Percentiles rank a stretch among this genome's conserved stretches.
phyloP scores from a whole-genome alignment of 176 grass and related monocot species.

The Sorghum bicolor region DNA sequence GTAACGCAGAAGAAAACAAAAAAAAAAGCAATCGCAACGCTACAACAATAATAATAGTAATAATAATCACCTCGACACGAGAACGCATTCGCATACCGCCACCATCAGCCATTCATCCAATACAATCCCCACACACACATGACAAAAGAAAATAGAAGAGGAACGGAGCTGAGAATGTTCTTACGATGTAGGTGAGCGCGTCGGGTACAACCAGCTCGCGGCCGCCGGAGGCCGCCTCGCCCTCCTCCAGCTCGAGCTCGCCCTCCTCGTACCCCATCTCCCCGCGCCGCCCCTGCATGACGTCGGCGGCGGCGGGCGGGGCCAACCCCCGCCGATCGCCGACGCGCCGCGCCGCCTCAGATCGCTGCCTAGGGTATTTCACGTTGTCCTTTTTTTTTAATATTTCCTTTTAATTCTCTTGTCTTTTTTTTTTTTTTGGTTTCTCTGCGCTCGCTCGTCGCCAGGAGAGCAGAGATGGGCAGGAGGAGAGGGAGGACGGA shows the following conservation, averaged over 20 bases:
- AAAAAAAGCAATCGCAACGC: not conserved
- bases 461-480: no score
- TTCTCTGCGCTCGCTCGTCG: no score
- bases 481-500: no score
- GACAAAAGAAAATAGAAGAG: not conserved
- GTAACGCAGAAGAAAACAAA: not conserved
- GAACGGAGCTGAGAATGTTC: not conserved
- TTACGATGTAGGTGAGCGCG: constrained; percentile 59
- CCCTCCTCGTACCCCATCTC: constrained; percentile 32
- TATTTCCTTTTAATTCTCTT: not conserved
- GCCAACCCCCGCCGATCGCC: constrained; percentile 14
- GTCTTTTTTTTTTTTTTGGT: not conserved
- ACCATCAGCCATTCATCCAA: constrained; percentile 2
- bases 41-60: not conserved
- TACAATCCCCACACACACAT: not conserved
- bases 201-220: constrained; percentile 36
- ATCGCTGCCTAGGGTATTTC: constrained; percentile 38
- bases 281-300: not conserved
- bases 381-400: not conserved
- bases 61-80: not conserved
- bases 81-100: not conserved
- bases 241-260: constrained; percentile 56
- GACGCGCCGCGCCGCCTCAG: constrained; percentile 8
- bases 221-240: constrained; percentile 19
- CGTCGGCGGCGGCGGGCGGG: not conserved